phyloP scores from a whole-genome alignment of 257 asterid genomes.

The Solanum sparsipilum region DNA sequence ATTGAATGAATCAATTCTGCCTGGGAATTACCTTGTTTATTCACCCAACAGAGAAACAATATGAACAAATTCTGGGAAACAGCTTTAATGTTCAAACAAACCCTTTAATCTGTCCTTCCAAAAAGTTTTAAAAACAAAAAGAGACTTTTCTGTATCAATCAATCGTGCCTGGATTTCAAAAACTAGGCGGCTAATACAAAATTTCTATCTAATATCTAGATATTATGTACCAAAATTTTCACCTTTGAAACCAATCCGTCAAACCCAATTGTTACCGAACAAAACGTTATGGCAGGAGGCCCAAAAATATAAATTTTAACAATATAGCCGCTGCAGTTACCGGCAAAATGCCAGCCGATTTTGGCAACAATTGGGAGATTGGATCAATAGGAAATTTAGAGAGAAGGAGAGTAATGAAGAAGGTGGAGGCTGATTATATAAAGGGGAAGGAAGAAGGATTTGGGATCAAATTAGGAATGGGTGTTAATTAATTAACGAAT shows the following conservation, averaged over 20 bases:
- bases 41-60: not conserved
- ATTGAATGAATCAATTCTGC: not conserved
- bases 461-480: not conserved
- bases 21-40: not conserved
- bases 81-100: not conserved
- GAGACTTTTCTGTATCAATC: not conserved
- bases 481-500: not conserved
- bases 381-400: slow-evolving; percentile 8
- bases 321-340: not conserved
- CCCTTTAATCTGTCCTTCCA: not conserved
- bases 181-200: not conserved
- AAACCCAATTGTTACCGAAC: slow-evolving; percentile 4
- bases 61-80: not conserved
- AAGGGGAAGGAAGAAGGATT: not conserved
- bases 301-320: not conserved
- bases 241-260: not conserved
- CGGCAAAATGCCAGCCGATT: not conserved
- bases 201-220: not conserved
- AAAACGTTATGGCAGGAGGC: not conserved
- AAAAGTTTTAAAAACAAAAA: not conserved
- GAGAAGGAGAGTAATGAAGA: not conserved
- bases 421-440: not conserved
- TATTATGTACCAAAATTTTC: not conserved
- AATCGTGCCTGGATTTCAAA: not conserved
- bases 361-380: slow-evolving; percentile 23